phyloP scores from a whole-genome alignment of 1,139 yeast genomes.

The Debaryomyces sp. region DNA sequence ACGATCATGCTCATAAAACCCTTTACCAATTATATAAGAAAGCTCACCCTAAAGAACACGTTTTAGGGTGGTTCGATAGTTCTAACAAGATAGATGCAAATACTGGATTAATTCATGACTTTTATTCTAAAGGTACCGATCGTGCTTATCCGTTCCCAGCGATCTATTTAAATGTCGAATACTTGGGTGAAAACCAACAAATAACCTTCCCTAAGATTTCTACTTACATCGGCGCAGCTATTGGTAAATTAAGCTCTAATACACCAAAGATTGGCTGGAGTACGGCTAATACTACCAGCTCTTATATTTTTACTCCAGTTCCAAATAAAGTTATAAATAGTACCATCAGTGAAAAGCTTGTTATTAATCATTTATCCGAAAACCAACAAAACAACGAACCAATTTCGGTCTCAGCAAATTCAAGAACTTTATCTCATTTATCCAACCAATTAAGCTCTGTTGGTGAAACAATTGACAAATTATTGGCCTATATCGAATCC shows the following conservation, averaged over 20 bases:
- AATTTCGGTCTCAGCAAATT: conserved; percentile 20
- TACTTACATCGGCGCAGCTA: conserved; percentile 77
- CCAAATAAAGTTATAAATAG: conserved; percentile 66
- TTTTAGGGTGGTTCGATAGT: conserved; percentile 90
- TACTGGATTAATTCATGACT: conserved; percentile 84
- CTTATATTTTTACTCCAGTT: conserved; percentile 79
- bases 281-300: conserved; percentile 29
- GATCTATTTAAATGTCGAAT: conserved; percentile 67
- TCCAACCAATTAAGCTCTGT: conserved; percentile 60
- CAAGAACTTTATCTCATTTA: conserved; percentile 41
- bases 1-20: conserved; percentile 71
- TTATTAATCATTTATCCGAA: conserved; percentile 44
- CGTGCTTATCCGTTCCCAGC: conserved; percentile 79
- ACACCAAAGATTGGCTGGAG: conserved; percentile 54
- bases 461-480: conserved; percentile 51
- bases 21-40: conserved; percentile 75
- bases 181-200: conserved; percentile 39
- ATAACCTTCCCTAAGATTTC: conserved; percentile 50
- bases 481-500: conserved; percentile 54
- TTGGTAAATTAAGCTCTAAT: conserved; percentile 54
- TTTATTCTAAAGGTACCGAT: conserved; percentile 70
- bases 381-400: conserved; percentile 21
- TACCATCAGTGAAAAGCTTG: conserved; percentile 60
- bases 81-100: conserved; percentile 64
- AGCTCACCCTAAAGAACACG: conserved; percentile 77